Conservation (phyloP, 352 stramenopile genomes). For the Globisporangium barbulae region DNA sequence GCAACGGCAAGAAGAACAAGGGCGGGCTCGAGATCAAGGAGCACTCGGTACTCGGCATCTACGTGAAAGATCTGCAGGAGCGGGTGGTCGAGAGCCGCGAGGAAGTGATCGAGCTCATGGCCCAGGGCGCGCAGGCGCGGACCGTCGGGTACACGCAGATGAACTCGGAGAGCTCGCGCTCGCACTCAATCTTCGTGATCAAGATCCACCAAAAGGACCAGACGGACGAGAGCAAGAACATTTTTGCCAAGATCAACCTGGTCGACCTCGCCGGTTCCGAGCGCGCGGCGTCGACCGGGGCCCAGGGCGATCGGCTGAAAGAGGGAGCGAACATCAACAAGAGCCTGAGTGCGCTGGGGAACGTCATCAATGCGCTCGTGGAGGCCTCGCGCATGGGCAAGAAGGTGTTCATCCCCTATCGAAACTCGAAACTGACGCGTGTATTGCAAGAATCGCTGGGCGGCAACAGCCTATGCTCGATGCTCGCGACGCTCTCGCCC, state of each 20-base stretch:
- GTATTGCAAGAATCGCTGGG: conserved; percentile 91
- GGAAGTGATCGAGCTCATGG: conserved; percentile 82
- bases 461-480: conserved; percentile 93
- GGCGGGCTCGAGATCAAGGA: conserved; percentile 92
- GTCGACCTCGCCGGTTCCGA: conserved; percentile 93
- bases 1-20: conserved; percentile 86
- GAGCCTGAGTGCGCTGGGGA: conserved; percentile 88
- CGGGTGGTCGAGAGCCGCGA: conserved; percentile 86
- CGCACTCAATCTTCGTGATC: conserved; percentile 96
- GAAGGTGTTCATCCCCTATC: conserved; percentile 91
- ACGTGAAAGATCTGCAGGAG: conserved; percentile 91
- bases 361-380: conserved; percentile 93
- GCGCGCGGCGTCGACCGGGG: conserved; percentile 87
- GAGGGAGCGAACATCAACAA: conserved; percentile 96
- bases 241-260: conserved; percentile 93
- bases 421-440: conserved; percentile 93
- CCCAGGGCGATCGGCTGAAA: conserved; percentile 87
- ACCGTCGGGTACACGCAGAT: conserved; percentile 90
- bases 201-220: conserved; percentile 93
- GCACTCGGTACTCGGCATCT: conserved; percentile 92
- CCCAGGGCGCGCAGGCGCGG: conserved; percentile 54
- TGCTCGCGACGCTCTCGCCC: conserved; percentile 93
- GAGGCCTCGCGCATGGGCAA: conserved; percentile 76
- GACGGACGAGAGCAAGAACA: conserved; percentile 79
- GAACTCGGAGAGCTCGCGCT: conserved; percentile 91